Percentiles rank a stretch among this genome's conserved stretches.
These are phyloP conservation scores for Schoenoplectus tabernaemontani DNA, from an alignment of 202 grass and related monocot species.

Conservation along the genomic window DNA sequence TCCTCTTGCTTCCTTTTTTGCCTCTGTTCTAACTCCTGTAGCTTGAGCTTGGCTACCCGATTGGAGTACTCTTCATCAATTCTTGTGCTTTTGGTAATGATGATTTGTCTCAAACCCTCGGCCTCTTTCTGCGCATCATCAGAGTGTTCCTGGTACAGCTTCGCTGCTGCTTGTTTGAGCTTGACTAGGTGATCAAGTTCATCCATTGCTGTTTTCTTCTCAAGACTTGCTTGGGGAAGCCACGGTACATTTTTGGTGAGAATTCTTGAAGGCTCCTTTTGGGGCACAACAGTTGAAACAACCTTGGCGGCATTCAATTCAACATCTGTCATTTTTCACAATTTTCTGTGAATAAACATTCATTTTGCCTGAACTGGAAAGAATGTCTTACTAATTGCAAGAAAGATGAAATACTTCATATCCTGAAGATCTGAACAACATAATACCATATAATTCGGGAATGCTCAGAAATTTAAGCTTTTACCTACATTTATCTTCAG, in stretches of 20 bases:
- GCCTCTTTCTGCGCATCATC: constrained; percentile 68
- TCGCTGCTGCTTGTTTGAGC: constrained; percentile 82
- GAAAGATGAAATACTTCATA: neutral
- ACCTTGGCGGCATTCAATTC: constrained; percentile 30
- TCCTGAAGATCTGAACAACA: no score
- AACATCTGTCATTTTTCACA: constrained; percentile 54
- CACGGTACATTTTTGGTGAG: constrained; percentile 40
- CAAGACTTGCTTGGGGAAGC: constrained; percentile 43
- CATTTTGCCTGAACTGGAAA: constrained; percentile 10
- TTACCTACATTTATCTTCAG: neutral
- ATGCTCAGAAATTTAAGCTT: neutral
- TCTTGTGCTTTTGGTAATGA: constrained; percentile 42
- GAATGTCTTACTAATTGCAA: neutral
- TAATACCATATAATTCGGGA: no score
- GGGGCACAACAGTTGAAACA: constrained; percentile 36
- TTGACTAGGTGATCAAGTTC: constrained; percentile 71
- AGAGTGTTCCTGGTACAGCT: constrained; percentile 86
- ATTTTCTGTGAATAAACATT: constrained; percentile 20
- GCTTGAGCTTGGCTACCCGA: constrained; percentile 35
- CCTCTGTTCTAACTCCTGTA: constrained; percentile 58
- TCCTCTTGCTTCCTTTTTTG: constrained; percentile 66
- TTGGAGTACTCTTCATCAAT: constrained; percentile 64
- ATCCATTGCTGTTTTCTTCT: constrained; percentile 49
- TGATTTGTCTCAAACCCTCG: constrained; percentile 43
- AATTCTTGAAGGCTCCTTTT: constrained; percentile 54